Base-by-base conservation (phyloP, 2,329 filamentous ascomycete genomes). In the Fusarium tricinctum region DNA sequence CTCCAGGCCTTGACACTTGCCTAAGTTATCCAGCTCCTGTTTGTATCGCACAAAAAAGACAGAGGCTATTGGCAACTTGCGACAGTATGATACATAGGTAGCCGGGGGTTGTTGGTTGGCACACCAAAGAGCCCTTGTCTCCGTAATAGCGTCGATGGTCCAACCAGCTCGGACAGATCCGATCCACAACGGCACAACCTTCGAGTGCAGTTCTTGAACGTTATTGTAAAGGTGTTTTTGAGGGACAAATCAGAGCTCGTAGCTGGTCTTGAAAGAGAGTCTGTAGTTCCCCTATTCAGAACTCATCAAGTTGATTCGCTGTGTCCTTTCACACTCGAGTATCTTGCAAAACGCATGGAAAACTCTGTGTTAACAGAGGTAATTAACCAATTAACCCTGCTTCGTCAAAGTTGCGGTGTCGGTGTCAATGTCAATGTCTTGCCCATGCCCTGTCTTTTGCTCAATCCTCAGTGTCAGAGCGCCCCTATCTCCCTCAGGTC, bases 351-450 rank as follows among this genome's bases (percentile, higher is more conserved):
- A 48, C 26, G 43, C 22, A 17, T 23, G 42, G 46, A 58, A 48
- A 48, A 54, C n/a, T 19, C 51, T 30, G 35, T 38, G 35, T 19
- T 38, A 38, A 19, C 17, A 17, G 17, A 38, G 17, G 9, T 19
- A 38, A 54, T 28, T 28, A 42, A 46, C 39, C 14, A 49, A 26
- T 20, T 23, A 43, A 43, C 45, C 43, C 44, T 43, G 35, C 47
- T 43, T 45, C 52, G 60, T 38, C 28, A 60, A 67, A 70, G 52
- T 68, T 68, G 59, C 52, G 55, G 59, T 70, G 67, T 66, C 52
- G 46, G 49, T 70, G 67, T 66, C 52, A 52, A 55, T 70, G 67
- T 66, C 52, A 49, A 55, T 70, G 67, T 66, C 68, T 68, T 66
- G 56, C 60, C 56, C 54, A 12, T 62, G 23, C 23, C 61, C 43